These are phyloP conservation scores for Termitomyces sp. DNA, from an alignment of 768 basidiomycete species.

Conservation along the genomic window DNA sequence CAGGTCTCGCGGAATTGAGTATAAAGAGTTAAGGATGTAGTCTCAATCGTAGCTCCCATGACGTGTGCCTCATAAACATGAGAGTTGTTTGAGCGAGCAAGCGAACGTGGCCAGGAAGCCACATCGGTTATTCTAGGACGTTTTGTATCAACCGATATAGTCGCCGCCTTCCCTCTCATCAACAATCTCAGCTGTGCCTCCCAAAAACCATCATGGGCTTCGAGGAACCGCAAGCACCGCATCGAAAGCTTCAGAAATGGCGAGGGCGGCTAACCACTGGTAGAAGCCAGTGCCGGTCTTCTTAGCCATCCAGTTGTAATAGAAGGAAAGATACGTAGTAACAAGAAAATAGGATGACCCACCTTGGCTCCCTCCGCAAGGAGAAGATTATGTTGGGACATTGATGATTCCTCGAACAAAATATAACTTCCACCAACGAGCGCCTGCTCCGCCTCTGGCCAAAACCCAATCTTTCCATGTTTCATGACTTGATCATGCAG, in stretches of 20 bases:
- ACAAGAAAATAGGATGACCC: conserved; percentile 26
- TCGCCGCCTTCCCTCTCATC: conserved; percentile 22
- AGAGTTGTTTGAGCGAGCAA: conserved; percentile 84
- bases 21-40: conserved; percentile 42
- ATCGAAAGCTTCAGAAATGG: conserved; percentile 13
- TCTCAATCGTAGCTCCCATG: conserved; percentile 87
- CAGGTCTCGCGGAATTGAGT: conserved; percentile 1
- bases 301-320: conserved; percentile 64
- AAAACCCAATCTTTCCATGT: conserved; percentile 62
- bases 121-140: conserved; percentile 67
- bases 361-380: conserved; percentile 46
- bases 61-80: conserved; percentile 60
- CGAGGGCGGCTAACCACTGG: conserved; percentile 48
- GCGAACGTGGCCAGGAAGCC: conserved; percentile 14
- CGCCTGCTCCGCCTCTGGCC: conserved; percentile 67
- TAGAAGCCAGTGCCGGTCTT: conserved; percentile 83
- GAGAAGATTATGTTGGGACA: conserved; percentile 49
- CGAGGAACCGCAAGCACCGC: conserved; percentile 16
- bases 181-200: conserved; percentile 16
- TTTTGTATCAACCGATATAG: conserved; percentile 86
- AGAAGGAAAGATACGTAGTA: conserved; percentile 4
- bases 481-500: conserved; percentile 64
- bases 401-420: conserved; percentile 59
- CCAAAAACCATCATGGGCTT: conserved; percentile 63
- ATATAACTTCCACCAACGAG: conserved; percentile 91